These are phyloP conservation scores for Parastagonospora avenae DNA, from an alignment of 2,329 filamentous ascomycete species.

Conservation along the genomic window DNA sequence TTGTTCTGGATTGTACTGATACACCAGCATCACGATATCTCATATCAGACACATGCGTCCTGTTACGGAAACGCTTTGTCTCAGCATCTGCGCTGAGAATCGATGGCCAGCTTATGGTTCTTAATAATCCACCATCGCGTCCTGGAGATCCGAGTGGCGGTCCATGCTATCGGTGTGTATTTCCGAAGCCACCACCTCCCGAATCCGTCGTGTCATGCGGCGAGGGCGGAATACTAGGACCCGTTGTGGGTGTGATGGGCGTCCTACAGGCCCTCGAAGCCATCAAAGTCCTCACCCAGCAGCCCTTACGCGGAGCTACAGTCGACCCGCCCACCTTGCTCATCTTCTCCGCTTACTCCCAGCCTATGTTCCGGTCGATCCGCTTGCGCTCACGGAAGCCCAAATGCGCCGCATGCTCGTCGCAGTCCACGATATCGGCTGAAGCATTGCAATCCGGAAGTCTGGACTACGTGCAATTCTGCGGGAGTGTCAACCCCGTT, in stretches of 20 bases:
- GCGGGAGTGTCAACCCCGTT: slow-evolving; percentile 66
- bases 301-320: slow-evolving; percentile 13
- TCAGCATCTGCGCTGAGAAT: slow-evolving; percentile 88
- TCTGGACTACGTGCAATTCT: slow-evolving; percentile 86
- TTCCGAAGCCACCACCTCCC: slow-evolving; percentile 82
- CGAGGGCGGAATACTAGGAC: slow-evolving; percentile 89
- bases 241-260: slow-evolving; percentile 92
- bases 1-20: slow-evolving; percentile 94
- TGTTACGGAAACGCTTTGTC: slow-evolving; percentile 78
- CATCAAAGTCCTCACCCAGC: slow-evolving; percentile 74
- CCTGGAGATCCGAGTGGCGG: slow-evolving; percentile 66
- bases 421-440: slow-evolving; percentile 65
- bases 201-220: slow-evolving; percentile 85
- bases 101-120: slow-evolving; percentile 86
- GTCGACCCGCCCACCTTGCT: slow-evolving; percentile 50
- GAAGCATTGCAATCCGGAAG: slow-evolving; percentile 67
- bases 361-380: slow-evolving; percentile 71
- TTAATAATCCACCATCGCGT: slow-evolving; percentile 77
- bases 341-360: slow-evolving; percentile 61
- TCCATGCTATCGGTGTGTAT: slow-evolving; percentile 93
- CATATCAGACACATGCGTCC: slow-evolving; percentile 86
- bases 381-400: slow-evolving; percentile 71
- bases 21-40: slow-evolving; percentile 90
- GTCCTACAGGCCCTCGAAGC: slow-evolving; percentile 89
- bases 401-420: slow-evolving; percentile 79